These are phyloP conservation scores for Senna tora DNA, from an alignment of 306 rosid species.

Conservation along the genomic window DNA sequence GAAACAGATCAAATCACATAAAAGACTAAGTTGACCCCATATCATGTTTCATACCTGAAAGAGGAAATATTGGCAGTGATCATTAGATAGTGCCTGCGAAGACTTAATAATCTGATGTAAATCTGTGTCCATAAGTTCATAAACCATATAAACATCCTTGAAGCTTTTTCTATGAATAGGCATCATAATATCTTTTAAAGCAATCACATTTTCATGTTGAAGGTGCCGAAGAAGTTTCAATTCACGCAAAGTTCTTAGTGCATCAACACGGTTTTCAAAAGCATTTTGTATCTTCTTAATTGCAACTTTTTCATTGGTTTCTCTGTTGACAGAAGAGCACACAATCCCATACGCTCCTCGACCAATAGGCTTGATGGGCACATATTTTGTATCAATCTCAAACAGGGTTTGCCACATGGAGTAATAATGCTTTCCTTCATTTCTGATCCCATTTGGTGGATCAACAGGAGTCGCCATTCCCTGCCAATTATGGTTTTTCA, in stretches of 20 bases:
- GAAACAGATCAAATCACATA: constrained; percentile 7
- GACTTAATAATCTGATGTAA: constrained; percentile 93
- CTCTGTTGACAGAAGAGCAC: constrained; percentile 84
- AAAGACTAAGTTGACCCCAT: background rate
- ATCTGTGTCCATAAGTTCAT: constrained; percentile 98
- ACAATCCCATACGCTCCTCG: constrained; percentile 93
- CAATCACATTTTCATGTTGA: constrained; percentile 83
- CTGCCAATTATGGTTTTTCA: constrained; percentile 33
- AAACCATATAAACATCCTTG: constrained; percentile 90
- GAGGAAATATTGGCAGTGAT: constrained; percentile 94
- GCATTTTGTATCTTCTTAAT: constrained; percentile 85
- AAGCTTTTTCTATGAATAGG: constrained; percentile 67
- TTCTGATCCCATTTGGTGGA: constrained; percentile 81
- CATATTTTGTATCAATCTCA: constrained; percentile 87
- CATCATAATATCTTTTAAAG: constrained; percentile 91
- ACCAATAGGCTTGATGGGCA: constrained; percentile 92
- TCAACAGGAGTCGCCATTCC: constrained; percentile 94
- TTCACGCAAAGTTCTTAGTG: constrained; percentile 82
- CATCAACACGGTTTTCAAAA: constrained; percentile 85
- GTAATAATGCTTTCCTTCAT: constrained; percentile 78
- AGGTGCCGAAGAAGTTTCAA: constrained; percentile 89
- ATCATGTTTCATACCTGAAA: constrained; percentile 67
- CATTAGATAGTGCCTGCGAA: constrained; percentile 78
- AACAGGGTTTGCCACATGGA: constrained; percentile 94
- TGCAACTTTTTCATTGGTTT: constrained; percentile 83